Conservation (phyloP, 768 basidiomycete genomes). For the Artomyces pyxidatus region DNA sequence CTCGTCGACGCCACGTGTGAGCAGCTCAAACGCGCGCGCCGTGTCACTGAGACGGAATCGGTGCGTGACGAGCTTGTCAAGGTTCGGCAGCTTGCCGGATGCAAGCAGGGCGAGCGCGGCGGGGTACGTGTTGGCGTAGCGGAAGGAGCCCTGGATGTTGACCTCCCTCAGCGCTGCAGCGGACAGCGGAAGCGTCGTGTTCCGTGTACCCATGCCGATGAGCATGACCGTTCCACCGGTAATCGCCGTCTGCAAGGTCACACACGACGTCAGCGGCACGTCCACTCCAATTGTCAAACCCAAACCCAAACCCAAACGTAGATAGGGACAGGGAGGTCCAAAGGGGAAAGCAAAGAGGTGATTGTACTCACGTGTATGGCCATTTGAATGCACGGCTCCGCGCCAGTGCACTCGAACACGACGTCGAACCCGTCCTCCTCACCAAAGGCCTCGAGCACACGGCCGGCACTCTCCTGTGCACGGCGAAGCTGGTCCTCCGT, state of each 20-base stretch:
- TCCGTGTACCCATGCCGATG: constrained; percentile 91
- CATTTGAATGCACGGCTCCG: constrained; percentile 87
- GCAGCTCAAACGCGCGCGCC: constrained; percentile 72
- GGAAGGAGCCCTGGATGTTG: constrained; percentile 87
- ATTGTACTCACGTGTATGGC: constrained; percentile 76
- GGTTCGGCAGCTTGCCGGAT: constrained; percentile 53
- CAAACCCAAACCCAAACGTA: too few species aligned
- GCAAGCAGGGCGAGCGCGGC: constrained; percentile 67
- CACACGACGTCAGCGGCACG: not conserved
- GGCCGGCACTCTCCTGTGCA: constrained; percentile 49
- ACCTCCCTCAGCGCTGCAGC: constrained; percentile 82
- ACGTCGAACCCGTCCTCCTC: constrained; percentile 79
- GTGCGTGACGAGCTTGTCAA: constrained; percentile 75
- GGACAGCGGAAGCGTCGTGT: constrained; percentile 75
- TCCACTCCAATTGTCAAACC: too few species aligned
- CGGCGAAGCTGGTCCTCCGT: constrained; percentile 48
- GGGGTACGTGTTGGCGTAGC: constrained; percentile 86
- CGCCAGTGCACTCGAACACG: constrained; percentile 94
- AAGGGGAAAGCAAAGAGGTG: constrained; percentile 8
- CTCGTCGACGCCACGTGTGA: constrained; percentile 71
- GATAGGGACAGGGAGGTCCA: constrained; percentile 8
- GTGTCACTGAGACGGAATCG: constrained; percentile 59
- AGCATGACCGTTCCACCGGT: constrained; percentile 88
- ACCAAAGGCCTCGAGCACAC: constrained; percentile 47
- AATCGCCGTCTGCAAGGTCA: constrained; percentile 58